Base-by-base conservation (phyloP, 352 stramenopile species). In the Pythium aphanidermatum region DNA sequence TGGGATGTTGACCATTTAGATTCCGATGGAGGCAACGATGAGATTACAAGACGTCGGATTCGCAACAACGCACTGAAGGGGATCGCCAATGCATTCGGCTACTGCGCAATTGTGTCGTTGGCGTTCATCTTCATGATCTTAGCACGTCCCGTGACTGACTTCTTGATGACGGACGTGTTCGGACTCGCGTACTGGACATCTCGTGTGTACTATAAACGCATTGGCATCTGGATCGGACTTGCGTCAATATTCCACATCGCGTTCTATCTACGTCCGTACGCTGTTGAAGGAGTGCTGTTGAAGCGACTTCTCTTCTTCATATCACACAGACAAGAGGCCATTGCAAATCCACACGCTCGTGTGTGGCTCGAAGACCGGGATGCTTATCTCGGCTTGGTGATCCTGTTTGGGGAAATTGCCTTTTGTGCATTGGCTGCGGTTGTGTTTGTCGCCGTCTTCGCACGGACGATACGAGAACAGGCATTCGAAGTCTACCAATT, bases 31-130 rank as follows among this genome's bases (percentile, higher is more conserved):
- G 16, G 16, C 16, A 19, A 17, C 20, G 14, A 14, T 14, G 7
- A 19, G 8, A 17, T 43, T 21, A 27, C 16, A 10, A 12, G 17
- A 9, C 10, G 9, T 10, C 17, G 28, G 21, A 14, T 46, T 10
- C 39, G 25, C 14, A 26, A 12, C 39, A 31, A 46, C 25, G 39
- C 25, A 5, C n/a, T 46, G n/a, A 46, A 46, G 25, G 24, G n/a
- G 14, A 31, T 46, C 39, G 39, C 39, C 39, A 46, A 46, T 26
- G 39, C 23, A 5, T 46, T 46, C 34, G 39, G 39, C 7, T 46
- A 46, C 39, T 21, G 39, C 25, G 39, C 21, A 23, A 31, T 46
- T 12, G 23, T 46, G 10, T 46, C 39, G 13, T 8, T 46, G 11
- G 20, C 21, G 39, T 46, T 46, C 12, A 12, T 46, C 23, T 5